phyloP scores from a whole-genome alignment of 1,139 yeast genomes.

The Geotrichum phurueaensis region DNA sequence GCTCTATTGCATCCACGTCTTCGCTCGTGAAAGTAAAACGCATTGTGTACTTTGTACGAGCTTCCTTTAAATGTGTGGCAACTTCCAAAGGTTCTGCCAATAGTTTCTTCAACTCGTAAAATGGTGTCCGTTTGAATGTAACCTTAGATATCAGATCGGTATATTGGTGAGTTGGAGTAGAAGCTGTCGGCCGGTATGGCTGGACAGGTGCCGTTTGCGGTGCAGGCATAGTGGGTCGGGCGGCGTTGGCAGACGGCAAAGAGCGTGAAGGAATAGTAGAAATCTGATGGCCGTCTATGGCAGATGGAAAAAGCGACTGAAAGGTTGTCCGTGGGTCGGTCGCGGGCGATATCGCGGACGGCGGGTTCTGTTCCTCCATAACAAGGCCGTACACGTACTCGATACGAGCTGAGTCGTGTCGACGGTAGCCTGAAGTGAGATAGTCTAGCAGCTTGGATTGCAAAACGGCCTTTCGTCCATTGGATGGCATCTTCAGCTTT shows the following conservation, averaged over 20 bases:
- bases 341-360: background rate
- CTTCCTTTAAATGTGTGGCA: conserved; percentile 1
- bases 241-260: background rate
- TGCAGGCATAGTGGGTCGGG: background rate
- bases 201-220: background rate
- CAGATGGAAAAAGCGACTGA: background rate
- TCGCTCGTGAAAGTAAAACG: conserved; percentile 4
- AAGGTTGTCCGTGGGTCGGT: background rate
- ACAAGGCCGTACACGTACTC: background rate
- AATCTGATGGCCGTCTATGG: background rate
- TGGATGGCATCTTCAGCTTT: conserved; percentile 20
- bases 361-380: conserved; percentile 4
- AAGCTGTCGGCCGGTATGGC: background rate
- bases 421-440: conserved; percentile 13
- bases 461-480: conserved; percentile 33
- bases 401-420: conserved; percentile 5
- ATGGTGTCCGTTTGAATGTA: conserved; percentile 3
- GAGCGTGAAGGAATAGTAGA: background rate
- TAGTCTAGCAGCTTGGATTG: conserved; percentile 26
- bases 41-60: background rate
- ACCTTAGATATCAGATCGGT: background rate
- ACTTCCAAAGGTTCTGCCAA: conserved; percentile 8
- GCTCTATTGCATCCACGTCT: background rate
- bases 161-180: background rate
- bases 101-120: conserved; percentile 2